phyloP scores from a whole-genome alignment of 352 stramenopile genomes.

The Phytophthora ohioensis region DNA sequence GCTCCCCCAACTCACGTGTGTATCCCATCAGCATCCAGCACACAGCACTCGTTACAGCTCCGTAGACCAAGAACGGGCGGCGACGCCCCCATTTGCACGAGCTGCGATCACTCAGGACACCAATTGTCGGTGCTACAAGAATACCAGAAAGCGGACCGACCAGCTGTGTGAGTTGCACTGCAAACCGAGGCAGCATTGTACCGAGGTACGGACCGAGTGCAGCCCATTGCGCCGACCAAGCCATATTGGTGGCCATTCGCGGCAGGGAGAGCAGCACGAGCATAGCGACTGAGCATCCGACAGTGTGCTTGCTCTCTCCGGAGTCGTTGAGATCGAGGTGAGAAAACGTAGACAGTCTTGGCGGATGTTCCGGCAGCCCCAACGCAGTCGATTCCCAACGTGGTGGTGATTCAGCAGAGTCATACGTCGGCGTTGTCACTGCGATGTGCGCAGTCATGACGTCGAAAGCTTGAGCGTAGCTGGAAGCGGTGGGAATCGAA shows the following conservation, averaged over 20 bases:
- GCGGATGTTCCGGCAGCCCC: slow-evolving; percentile 37
- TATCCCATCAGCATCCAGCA: slow-evolving; percentile 83
- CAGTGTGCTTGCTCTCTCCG: slow-evolving; percentile 30
- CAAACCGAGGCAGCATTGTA: slow-evolving; percentile 68
- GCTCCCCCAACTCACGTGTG: slow-evolving; percentile 66
- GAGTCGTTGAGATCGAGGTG: slow-evolving; percentile 42
- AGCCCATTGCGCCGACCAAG: slow-evolving; percentile 81
- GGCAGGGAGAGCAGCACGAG: slow-evolving; percentile 74
- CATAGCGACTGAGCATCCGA: slow-evolving; percentile 70
- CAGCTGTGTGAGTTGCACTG: slow-evolving; percentile 80
- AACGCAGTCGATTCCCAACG: slow-evolving; percentile 31
- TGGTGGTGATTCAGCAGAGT: slow-evolving; percentile 38
- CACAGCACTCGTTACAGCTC: slow-evolving; percentile 63
- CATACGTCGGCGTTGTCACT: slow-evolving; percentile 57
- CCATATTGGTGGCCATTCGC: slow-evolving; percentile 82
- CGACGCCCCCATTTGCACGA: slow-evolving; percentile 64
- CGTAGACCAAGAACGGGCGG: slow-evolving; percentile 69
- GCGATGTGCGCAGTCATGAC: slow-evolving; percentile 38
- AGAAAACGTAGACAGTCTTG: slow-evolving; percentile 45
- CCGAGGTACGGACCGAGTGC: slow-evolving; percentile 74
- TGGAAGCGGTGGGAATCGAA: background rate
- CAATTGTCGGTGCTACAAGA: slow-evolving; percentile 71
- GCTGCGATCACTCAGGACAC: slow-evolving; percentile 73
- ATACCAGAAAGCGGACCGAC: slow-evolving; percentile 78
- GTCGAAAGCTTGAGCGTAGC: background rate